phyloP scores from a whole-genome alignment of 202 grass and related monocot genomes.

The Zoysia matrella region DNA sequence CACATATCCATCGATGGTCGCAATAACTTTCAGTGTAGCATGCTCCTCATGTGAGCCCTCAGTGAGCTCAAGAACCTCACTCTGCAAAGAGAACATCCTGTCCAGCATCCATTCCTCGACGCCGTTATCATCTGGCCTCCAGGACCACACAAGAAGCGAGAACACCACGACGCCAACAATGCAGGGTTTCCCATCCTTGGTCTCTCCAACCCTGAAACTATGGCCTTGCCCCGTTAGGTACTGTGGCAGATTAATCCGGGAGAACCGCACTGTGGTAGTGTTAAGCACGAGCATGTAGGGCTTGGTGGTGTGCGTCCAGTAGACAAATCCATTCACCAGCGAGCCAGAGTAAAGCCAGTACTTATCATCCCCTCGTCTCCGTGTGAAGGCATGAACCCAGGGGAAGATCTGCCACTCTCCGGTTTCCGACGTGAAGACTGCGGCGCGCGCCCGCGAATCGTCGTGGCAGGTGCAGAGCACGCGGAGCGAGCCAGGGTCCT shows the following conservation, averaged over 20 bases:
- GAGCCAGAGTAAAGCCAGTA: no score
- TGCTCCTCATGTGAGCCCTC: no score
- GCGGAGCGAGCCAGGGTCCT: not conserved
- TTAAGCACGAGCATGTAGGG: not conserved
- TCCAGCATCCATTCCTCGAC: not conserved
- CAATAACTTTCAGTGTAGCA: no score
- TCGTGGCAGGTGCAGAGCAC: constrained; percentile 1
- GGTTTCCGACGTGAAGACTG: not conserved
- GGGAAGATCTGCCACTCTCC: no score
- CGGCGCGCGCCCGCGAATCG: not conserved
- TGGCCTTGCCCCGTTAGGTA: constrained; percentile 1
- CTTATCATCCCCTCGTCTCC: no score
- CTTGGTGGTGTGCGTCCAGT: not conserved
- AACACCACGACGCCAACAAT: not conserved
- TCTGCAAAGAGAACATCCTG: not conserved
- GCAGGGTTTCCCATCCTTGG: not conserved
- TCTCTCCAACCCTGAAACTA: not conserved
- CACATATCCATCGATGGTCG: no score
- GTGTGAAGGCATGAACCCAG: no score
- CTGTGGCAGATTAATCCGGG: not conserved
- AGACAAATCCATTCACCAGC: not conserved
- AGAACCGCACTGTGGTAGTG: not conserved
- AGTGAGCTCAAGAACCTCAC: no score
- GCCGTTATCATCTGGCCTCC: not conserved
- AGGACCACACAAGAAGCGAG: not conserved